A percentile compares a stretch with the other conserved stretches of the same genome.
phyloP scores from a whole-genome alignment of 441 rosid species.

The Flueggea neowawraea region DNA sequence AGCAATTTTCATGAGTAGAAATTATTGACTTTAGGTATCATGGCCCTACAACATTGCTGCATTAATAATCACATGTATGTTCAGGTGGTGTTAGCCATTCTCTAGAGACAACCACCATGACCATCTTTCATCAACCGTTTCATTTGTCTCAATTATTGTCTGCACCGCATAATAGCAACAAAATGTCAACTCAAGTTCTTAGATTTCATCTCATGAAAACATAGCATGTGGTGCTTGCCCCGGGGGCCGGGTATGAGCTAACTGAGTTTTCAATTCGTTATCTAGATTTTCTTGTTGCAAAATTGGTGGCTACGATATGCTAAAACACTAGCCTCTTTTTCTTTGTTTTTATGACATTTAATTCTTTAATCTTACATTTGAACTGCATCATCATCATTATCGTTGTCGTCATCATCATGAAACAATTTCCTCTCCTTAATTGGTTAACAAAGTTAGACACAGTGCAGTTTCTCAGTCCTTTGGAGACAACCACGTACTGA shows the following conservation, averaged over 20 bases:
- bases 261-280: constrained; percentile 11
- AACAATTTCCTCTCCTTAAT: no score
- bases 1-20: not conserved
- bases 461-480: no score
- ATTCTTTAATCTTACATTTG: no score
- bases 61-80: constrained; percentile 33
- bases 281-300: constrained; percentile 9
- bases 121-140: constrained; percentile 21
- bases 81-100: constrained; percentile 19
- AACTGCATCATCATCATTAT: no score
- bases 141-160: constrained; percentile 21
- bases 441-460: no score
- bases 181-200: not conserved
- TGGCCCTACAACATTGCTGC: constrained; percentile 19
- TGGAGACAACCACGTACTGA: no score
- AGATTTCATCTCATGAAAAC: constrained; percentile 11
- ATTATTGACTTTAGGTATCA: constrained; percentile 7
- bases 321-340: not conserved
- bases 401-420: no score
- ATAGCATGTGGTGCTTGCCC: constrained; percentile 31
- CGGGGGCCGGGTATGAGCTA: constrained; percentile 6
- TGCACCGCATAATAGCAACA: constrained; percentile 13
- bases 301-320: not conserved
- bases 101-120: constrained; percentile 24
- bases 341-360: no score